Evolutionary conservation across 179 eudicot genomes (phyloP).

Genomic region (Beta corolliflora): DNA sequence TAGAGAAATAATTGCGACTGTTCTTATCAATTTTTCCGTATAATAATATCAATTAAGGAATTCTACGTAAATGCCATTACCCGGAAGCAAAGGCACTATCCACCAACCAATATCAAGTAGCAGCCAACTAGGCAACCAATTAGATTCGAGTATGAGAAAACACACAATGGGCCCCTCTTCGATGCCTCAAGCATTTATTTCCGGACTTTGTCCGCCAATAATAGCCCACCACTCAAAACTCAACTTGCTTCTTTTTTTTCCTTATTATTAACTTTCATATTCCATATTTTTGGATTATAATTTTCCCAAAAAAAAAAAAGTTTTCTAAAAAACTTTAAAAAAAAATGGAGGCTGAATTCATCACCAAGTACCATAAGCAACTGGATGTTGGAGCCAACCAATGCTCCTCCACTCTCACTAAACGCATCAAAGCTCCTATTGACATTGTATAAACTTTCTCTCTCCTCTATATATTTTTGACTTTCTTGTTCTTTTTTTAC

Average conservation of each 20-base stretch:
- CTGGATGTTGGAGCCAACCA: conserved; percentile 44
- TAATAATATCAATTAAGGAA: background rate
- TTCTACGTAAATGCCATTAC: background rate
- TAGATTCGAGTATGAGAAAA: background rate
- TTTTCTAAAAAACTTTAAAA: background rate
- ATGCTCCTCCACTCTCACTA: conserved; percentile 61
- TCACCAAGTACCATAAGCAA: conserved; percentile 52
- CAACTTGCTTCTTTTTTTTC: background rate
- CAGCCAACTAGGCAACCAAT: conserved; percentile 7
- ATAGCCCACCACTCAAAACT: background rate
- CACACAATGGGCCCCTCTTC: background rate
- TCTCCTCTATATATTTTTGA: background rate
- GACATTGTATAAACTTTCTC: conserved; percentile 46
- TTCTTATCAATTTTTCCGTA: background rate
- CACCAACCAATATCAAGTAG: conserved; percentile 17
- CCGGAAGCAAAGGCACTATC: conserved; percentile 21
- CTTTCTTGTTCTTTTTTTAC: background rate
- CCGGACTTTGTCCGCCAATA: conserved; percentile 6
- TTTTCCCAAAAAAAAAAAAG: background rate
- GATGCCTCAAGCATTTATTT: background rate
- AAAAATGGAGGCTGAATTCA: conserved; percentile 45
- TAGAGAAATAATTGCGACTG: too few relatives aligned
- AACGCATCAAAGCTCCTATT: conserved; percentile 68
- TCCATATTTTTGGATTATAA: background rate
- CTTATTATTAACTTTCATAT: background rate